phyloP scores from a whole-genome alignment of 2,329 filamentous ascomycete species.

The Exophiala mesophila region DNA sequence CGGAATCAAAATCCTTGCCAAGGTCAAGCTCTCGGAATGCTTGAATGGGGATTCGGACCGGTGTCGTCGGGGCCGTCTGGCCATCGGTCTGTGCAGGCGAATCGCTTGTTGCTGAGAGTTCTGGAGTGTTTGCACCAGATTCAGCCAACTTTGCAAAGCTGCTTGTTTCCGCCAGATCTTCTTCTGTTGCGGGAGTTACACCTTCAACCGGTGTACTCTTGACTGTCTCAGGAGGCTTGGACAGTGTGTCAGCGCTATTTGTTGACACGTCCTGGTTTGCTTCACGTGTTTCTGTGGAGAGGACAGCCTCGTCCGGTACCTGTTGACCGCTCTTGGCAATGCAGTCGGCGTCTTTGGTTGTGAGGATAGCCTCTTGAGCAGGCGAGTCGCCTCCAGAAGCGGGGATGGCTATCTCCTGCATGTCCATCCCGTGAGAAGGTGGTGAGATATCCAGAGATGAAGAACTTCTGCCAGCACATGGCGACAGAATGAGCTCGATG shows the following conservation, averaged over 20 bases:
- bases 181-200: not conserved
- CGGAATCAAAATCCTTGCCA: conserved; percentile 12
- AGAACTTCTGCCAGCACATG: not conserved
- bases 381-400: not conserved
- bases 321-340: not conserved
- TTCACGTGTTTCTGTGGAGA: not conserved
- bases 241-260: too few species aligned
- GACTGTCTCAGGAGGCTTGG: not conserved
- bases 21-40: conserved; percentile 15
- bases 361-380: not conserved
- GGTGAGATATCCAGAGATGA: not conserved
- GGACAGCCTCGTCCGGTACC: not conserved
- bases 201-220: not conserved
- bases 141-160: not conserved
- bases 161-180: not conserved
- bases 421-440: too few species aligned
- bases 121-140: not conserved
- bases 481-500: not conserved
- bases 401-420: too few species aligned
- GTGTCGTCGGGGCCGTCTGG: not conserved
- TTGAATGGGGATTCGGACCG: conserved; percentile 13
- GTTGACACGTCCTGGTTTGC: too few species aligned
- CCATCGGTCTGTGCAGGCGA: not conserved
- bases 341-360: not conserved
- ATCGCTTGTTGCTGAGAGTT: not conserved